Evolutionary conservation across 805 yeast genomes (phyloP).

Genomic region (Candida maesae): DNA sequence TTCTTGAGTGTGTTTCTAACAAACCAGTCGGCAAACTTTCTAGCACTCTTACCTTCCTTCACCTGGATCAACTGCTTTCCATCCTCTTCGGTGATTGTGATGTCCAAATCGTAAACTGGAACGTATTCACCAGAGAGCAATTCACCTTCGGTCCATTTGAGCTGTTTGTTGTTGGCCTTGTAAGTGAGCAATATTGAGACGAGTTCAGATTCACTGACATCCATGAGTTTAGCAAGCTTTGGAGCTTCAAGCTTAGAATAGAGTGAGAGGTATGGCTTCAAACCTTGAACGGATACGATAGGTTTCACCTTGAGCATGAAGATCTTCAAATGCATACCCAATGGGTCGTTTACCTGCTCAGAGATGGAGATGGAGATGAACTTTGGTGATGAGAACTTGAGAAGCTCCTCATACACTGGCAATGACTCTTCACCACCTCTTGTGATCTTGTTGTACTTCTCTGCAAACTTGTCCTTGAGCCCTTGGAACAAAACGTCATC

Average conservation of each 20-base stretch:
- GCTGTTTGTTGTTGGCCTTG: conserved; percentile 43
- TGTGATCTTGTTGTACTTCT: conserved; percentile 38
- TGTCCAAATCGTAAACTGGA: conserved; percentile 42
- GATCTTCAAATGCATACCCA: conserved; percentile 39
- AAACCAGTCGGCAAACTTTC: conserved; percentile 49
- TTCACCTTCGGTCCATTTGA: conserved; percentile 39
- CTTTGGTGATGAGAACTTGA: conserved; percentile 45
- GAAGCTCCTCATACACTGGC: conserved; percentile 41
- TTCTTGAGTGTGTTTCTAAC: conserved; percentile 44
- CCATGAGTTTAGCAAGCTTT: conserved; percentile 39
- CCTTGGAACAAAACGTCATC: conserved; percentile 42
- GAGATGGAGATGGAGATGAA: conserved; percentile 41
- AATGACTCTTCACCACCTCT: conserved; percentile 41
- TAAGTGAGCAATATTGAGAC: conserved; percentile 38
- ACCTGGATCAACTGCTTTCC: conserved; percentile 34
- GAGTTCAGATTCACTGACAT: conserved; percentile 31
- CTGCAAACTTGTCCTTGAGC: conserved; percentile 45
- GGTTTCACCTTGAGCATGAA: conserved; percentile 40
- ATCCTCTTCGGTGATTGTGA: conserved; percentile 37
- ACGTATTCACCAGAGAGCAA: conserved; percentile 39
- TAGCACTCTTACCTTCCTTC: conserved; percentile 40
- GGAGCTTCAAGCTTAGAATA: conserved; percentile 43
- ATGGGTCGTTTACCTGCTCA: conserved; percentile 35
- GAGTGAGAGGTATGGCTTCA: conserved; percentile 42
- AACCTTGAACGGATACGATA: conserved; percentile 35